Percentiles rank a stretch among this genome's conserved stretches.
phyloP scores from a whole-genome alignment of 306 rosid species.

The Rosa persica region DNA sequence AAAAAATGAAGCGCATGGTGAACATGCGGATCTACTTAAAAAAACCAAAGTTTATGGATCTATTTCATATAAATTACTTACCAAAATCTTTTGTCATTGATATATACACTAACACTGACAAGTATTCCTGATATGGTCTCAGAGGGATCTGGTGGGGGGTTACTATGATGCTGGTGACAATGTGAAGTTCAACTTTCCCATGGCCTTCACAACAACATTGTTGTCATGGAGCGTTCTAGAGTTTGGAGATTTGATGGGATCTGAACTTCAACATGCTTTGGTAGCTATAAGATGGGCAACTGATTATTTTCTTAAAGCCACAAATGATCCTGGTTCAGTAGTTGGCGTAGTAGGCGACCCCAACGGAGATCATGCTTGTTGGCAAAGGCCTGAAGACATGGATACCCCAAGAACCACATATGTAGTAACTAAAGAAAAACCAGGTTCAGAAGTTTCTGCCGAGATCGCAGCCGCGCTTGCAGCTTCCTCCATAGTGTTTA shows the following conservation, averaged over 20 bases:
- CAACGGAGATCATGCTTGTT: conserved; percentile 41
- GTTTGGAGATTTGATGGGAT: conserved; percentile 42
- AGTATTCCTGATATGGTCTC: not conserved
- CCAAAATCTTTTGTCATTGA: too few relatives aligned
- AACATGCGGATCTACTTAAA: too few relatives aligned
- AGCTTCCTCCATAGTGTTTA: conserved; percentile 43
- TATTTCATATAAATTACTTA: too few relatives aligned
- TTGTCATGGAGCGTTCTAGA: conserved; percentile 60
- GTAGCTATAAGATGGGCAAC: conserved; percentile 51
- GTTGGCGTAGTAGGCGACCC: conserved; percentile 57
- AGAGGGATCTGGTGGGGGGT: conserved; percentile 58
- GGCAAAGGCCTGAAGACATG: conserved; percentile 73
- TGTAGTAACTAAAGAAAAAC: conserved; percentile 27
- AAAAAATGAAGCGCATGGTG: too few relatives aligned
- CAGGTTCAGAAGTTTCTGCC: conserved; percentile 52
- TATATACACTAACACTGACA: not conserved
- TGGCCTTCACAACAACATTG: conserved; percentile 56
- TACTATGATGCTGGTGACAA: conserved; percentile 67
- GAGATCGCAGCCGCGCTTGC: conserved; percentile 53
- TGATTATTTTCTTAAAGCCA: conserved; percentile 50
- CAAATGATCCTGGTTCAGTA: conserved; percentile 32
- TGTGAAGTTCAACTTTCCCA: conserved; percentile 54
- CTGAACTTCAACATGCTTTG: conserved; percentile 29
- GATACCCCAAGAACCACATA: conserved; percentile 46
- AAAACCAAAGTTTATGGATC: too few relatives aligned